Evolutionary conservation across 495 filamentous ascomycete species (phyloP), one percentile per base, ranked within the genome.

Genomic region (Tuber borchii): DNA sequence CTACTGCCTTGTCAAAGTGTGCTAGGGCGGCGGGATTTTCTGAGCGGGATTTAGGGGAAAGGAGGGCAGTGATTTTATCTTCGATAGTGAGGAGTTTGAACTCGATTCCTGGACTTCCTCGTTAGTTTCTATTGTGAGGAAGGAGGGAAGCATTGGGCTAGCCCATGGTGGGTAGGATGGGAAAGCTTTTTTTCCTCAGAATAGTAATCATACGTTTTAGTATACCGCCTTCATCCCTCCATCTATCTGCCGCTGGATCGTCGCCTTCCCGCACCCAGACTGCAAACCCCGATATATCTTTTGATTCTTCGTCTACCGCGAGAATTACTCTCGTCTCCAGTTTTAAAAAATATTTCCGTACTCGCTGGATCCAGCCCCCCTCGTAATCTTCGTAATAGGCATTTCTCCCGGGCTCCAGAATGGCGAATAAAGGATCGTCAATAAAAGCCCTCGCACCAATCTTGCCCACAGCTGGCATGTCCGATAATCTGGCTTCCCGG

Each of bases 221-320:
- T 7, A 79, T 1, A 26, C 26, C n/a, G 7, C 73, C 56, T 65
- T 65, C 56, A 17, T 65, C 26, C 56, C 16, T 65, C 56, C 56
- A 65, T 12, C 14, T 26, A 34, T 73, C 22, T 22, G 70, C 78
- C 6, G 73, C 61, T 40, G 69, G 61, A 0, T 73, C 74, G 34
- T 43, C 68, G 45, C 78, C 78, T 73, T 72, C 73, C 39, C 78
- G 77, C 4, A 31, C 14, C 78, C 78, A 79, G 19, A 34, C 26
- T 20, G 61, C 76, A 73, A 71, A 79, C n/a, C 78, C 78, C 37
- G 65, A 61, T 65, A 79, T 61, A n/a, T 79, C 76, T n/a, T 48
- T 69, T 8, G n/a, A 68, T 22, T 12, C 26, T 19, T 71, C 73
- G 17, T 72, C 73, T 7, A 68, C 42, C 12, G 72, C 73, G 8